Percentiles rank a stretch among this genome's conserved stretches.
Evolutionary conservation across 1,139 yeast genomes (phyloP).

Genomic region (Zygosaccharomyces pseudobailii): DNA sequence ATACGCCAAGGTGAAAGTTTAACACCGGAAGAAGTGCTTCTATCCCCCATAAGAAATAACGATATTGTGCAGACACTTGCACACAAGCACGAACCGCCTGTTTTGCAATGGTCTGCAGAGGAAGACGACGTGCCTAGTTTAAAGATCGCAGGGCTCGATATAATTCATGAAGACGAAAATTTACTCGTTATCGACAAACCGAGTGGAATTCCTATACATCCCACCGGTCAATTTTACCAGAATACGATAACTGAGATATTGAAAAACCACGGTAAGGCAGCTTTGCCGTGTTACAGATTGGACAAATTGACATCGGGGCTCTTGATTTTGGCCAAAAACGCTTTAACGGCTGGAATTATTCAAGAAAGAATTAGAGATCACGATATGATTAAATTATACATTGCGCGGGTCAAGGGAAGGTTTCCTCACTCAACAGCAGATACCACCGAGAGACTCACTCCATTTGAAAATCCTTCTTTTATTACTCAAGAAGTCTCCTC

Average conservation of each 20-base stretch:
- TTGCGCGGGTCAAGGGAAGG: slow-evolving; percentile 59
- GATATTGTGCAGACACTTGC: slow-evolving; percentile 46
- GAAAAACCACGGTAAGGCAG: slow-evolving; percentile 36
- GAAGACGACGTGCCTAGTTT: slow-evolving; percentile 15
- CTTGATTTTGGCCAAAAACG: slow-evolving; percentile 51
- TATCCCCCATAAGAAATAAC: slow-evolving; percentile 35
- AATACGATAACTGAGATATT: slow-evolving; percentile 61
- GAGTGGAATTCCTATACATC: slow-evolving; percentile 75
- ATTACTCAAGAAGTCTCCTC: slow-evolving; percentile 51
- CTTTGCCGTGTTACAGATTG: slow-evolving; percentile 62
- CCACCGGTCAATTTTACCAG: slow-evolving; percentile 59
- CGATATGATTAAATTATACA: slow-evolving; percentile 41
- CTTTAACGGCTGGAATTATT: slow-evolving; percentile 41
- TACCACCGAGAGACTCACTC: slow-evolving; percentile 1
- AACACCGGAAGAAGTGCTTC: slow-evolving; percentile 14
- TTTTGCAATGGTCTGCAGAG: slow-evolving; percentile 34
- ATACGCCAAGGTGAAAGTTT: slow-evolving; percentile 19
- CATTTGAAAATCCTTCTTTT: slow-evolving; percentile 32
- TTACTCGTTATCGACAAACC: slow-evolving; percentile 67
- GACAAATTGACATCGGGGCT: slow-evolving; percentile 77
- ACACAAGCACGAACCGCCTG: slow-evolving; percentile 64
- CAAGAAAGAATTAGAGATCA: slow-evolving; percentile 44
- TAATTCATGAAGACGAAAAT: slow-evolving; percentile 46
- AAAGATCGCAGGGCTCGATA: slow-evolving; percentile 34
- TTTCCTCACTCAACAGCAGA: slow-evolving; percentile 36